phyloP scores from a whole-genome alignment of 176 grass and related monocot species.

The Triticum turgidum region DNA sequence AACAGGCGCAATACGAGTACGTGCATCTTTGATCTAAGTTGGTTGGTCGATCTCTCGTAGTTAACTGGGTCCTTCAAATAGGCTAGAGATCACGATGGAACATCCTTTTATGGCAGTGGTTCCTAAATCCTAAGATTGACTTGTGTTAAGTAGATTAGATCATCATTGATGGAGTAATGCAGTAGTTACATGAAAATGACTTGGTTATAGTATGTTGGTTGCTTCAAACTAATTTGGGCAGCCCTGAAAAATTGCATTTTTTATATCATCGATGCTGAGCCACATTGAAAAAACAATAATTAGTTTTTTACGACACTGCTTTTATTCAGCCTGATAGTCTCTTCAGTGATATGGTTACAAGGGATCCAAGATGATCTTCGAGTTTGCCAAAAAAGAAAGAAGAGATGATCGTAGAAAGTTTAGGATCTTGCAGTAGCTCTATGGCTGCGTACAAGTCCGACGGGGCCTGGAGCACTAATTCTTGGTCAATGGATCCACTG shows the following conservation, averaged over 20 bases:
- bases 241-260: not conserved
- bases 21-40: conserved; percentile 13
- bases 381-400: too few relatives aligned
- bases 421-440: not conserved
- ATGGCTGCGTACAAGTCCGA: not conserved
- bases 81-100: too few relatives aligned
- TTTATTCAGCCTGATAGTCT: not conserved
- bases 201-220: not conserved
- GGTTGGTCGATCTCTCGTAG: not conserved
- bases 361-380: too few relatives aligned
- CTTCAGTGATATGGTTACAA: not conserved
- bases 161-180: not conserved
- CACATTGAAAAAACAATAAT: not conserved
- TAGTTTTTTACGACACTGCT: not conserved
- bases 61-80: too few relatives aligned
- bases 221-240: not conserved
- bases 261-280: not conserved
- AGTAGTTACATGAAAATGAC: not conserved
- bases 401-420: not conserved
- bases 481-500: not conserved
- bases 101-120: not conserved
- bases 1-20: conserved; percentile 74
- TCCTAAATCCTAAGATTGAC: not conserved
- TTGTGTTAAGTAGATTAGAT: not conserved
- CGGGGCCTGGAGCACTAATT: not conserved